Evolutionary conservation across 768 basidiomycete genomes (phyloP).

Genomic region (Tylopilus plumbeoviolaceoides): DNA sequence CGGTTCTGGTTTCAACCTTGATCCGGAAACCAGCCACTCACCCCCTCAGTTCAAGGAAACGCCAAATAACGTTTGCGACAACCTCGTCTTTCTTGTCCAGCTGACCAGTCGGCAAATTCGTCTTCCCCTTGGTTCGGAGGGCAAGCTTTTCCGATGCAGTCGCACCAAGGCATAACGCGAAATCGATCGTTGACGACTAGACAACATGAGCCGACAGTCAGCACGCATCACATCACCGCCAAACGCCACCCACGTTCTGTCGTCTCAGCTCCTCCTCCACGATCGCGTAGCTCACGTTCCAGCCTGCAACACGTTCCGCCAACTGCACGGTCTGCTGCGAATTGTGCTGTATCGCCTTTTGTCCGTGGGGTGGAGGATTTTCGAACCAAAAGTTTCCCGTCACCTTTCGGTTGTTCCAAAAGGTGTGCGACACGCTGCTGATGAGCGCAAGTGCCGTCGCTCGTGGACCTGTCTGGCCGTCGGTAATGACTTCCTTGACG

Average conservation of each 20-base stretch:
- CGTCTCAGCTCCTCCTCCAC: constrained; percentile 94
- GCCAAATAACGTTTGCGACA: constrained; percentile 97
- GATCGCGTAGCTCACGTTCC: constrained; percentile 81
- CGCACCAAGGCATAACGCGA: constrained; percentile 90
- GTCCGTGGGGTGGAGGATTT: constrained; percentile 40
- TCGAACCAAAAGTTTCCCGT: constrained; percentile 76
- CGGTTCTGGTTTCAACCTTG: constrained; percentile 2
- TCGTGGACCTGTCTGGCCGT: constrained; percentile 89
- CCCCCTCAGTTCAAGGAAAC: constrained; percentile 95
- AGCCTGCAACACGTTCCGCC: constrained; percentile 81
- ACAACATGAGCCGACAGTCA: constrained; percentile 22
- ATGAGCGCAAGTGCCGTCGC: constrained; percentile 88
- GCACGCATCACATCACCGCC: constrained; percentile 18
- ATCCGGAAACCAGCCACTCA: constrained; percentile 32
- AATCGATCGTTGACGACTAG: constrained; percentile 96
- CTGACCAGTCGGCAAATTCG: constrained; percentile 37
- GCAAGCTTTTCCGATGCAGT: constrained; percentile 80
- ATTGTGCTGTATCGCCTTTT: constrained; percentile 66
- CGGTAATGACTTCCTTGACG: constrained; percentile 93
- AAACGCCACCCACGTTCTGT: constrained; percentile 75
- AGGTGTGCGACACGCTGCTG: constrained; percentile 70
- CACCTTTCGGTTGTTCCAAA: constrained; percentile 80
- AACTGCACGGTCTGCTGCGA: constrained; percentile 79
- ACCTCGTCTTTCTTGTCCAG: constrained; percentile 98
- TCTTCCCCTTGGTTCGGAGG: constrained; percentile 70